These are phyloP conservation scores for Acanthamoeba castellanii DNA, from an alignment of 208 protist genomes.

Conservation along the genomic window DNA sequence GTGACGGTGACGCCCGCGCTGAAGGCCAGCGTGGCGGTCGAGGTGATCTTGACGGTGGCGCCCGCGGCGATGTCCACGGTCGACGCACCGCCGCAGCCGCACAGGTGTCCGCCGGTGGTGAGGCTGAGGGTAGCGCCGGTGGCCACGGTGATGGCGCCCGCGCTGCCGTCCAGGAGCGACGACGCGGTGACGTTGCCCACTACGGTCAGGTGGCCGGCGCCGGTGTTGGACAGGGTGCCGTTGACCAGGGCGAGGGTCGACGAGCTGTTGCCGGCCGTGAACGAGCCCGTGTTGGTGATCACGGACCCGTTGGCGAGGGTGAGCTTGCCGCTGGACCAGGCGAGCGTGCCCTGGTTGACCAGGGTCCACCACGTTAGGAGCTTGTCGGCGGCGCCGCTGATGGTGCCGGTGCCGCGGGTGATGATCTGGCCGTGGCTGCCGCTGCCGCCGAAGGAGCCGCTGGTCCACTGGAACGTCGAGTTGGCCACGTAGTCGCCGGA, in stretches of 20 bases:
- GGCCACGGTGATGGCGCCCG: not conserved
- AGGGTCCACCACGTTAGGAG: slow-evolving; percentile 44
- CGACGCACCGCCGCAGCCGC: not conserved
- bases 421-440: not conserved
- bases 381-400: slow-evolving; percentile 23
- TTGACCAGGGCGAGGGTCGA: not conserved
- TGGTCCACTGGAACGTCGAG: not conserved
- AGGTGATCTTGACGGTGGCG: not conserved
- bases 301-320: slow-evolving; percentile 36
- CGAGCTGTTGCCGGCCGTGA: not conserved
- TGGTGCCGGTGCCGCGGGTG: not conserved
- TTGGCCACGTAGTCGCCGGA: slow-evolving; percentile 40
- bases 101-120: not conserved
- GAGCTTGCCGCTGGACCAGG: slow-evolving; percentile 23
- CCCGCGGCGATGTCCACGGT: not conserved
- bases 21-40: slow-evolving; percentile 1
- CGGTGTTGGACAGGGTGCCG: slow-evolving; percentile 33
- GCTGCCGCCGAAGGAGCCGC: slow-evolving; percentile 33
- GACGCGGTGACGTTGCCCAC: not conserved
- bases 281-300: slow-evolving; percentile 32
- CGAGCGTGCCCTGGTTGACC: slow-evolving; percentile 42
- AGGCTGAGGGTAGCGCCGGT: not conserved
- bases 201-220: not conserved
- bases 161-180: not conserved
- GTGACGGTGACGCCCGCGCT: not conserved